Percentiles rank a stretch among this genome's conserved stretches.
These are phyloP conservation scores for Pseudevernia furfuracea DNA, from an alignment of 495 filamentous ascomycete genomes.

Conservation along the genomic window DNA sequence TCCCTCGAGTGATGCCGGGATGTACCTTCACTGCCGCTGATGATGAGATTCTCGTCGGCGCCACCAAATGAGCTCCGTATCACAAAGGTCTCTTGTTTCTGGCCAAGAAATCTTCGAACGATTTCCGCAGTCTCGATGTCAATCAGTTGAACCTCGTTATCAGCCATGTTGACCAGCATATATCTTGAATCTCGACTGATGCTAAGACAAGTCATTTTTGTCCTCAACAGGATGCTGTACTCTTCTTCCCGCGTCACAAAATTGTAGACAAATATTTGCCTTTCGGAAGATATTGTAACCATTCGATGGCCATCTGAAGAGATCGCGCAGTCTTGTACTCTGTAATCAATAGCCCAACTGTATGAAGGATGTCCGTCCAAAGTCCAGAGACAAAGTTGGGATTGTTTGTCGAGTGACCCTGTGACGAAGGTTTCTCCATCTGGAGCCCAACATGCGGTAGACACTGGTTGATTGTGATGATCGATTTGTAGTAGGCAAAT, in stretches of 20 bases:
- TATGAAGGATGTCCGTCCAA: slow-evolving; percentile 49
- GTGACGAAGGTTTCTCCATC: slow-evolving; percentile 74
- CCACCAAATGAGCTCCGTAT: slow-evolving; percentile 83
- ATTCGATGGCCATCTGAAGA: slow-evolving; percentile 72
- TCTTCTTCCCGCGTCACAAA: slow-evolving; percentile 63
- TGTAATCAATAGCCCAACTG: slow-evolving; percentile 55
- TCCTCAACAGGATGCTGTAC: slow-evolving; percentile 59
- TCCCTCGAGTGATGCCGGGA: background rate
- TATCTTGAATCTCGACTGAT: slow-evolving; percentile 72
- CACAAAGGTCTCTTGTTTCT: slow-evolving; percentile 61
- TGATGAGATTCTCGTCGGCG: slow-evolving; percentile 80
- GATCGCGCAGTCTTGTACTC: slow-evolving; percentile 77
- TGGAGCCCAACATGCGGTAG: slow-evolving; percentile 75
- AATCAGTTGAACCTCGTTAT: slow-evolving; percentile 66
- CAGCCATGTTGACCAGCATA: slow-evolving; percentile 73
- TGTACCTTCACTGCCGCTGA: slow-evolving; percentile 85
- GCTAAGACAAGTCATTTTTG: slow-evolving; percentile 64
- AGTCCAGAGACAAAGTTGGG: slow-evolving; percentile 63
- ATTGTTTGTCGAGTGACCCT: slow-evolving; percentile 62
- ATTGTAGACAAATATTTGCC: slow-evolving; percentile 73
- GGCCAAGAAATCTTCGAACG: slow-evolving; percentile 65
- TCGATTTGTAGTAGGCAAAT: slow-evolving; percentile 54
- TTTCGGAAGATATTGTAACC: slow-evolving; percentile 64
- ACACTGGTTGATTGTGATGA: slow-evolving; percentile 71
- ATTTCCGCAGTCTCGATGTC: slow-evolving; percentile 66